A percentile compares a stretch with the other conserved stretches of the same genome.
These are phyloP conservation scores for Pythium phragmitis DNA, from an alignment of 352 stramenopile genomes.

Conservation along the genomic window DNA sequence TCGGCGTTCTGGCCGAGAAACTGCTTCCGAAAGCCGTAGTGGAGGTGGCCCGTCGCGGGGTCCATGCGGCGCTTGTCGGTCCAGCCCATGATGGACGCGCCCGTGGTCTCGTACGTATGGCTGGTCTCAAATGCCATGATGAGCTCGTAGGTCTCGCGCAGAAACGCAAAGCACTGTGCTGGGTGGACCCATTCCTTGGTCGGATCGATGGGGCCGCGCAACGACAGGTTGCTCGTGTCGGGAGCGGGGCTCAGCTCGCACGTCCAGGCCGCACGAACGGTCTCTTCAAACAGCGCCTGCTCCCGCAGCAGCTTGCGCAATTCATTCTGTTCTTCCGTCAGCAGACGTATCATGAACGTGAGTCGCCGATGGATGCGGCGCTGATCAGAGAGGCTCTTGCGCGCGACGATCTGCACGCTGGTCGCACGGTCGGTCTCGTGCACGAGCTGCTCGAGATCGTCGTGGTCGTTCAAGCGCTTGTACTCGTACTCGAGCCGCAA, in stretches of 20 bases:
- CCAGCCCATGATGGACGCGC: slow-evolving; percentile 46
- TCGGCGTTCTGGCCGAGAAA: slow-evolving; percentile 26
- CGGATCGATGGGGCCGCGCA: slow-evolving; percentile 19
- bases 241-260: slow-evolving; percentile 23
- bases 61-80: slow-evolving; percentile 35
- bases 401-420: slow-evolving; percentile 13
- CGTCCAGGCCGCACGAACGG: slow-evolving; percentile 22
- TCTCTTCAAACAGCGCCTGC: slow-evolving; percentile 26
- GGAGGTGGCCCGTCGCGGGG: slow-evolving; percentile 16
- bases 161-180: slow-evolving; percentile 38
- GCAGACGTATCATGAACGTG: slow-evolving; percentile 33
- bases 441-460: slow-evolving; percentile 7
- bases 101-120: slow-evolving; percentile 16
- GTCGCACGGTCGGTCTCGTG: slow-evolving; percentile 8
- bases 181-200: slow-evolving; percentile 28
- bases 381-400: slow-evolving; percentile 17
- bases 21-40: slow-evolving; percentile 27
- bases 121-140: slow-evolving; percentile 32
- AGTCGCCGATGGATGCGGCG: slow-evolving; percentile 34
- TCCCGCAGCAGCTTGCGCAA: slow-evolving; percentile 22
- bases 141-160: slow-evolving; percentile 57
- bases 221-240: slow-evolving; percentile 28
- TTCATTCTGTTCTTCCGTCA: slow-evolving; percentile 43
- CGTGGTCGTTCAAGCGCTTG: slow-evolving; percentile 19
- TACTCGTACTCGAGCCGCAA: slow-evolving; percentile 49